phyloP scores from a whole-genome alignment of 2,329 filamentous ascomycete species.

The Colletotrichum coccodes region DNA sequence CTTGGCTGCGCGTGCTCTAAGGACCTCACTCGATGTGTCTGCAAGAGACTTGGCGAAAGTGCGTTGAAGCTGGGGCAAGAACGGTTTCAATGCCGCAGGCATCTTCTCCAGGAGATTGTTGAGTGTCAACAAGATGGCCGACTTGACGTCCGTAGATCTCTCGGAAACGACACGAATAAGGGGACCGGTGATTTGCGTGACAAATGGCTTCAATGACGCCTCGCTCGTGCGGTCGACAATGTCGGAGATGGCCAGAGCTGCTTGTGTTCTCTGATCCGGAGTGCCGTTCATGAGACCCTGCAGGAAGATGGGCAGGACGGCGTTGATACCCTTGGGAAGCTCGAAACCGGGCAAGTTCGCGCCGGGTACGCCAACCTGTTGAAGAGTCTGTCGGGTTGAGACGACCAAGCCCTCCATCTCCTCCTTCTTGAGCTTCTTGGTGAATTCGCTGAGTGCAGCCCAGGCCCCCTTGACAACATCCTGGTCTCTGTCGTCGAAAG shows the following conservation, averaged over 20 bases:
- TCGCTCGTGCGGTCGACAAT: conserved; percentile 93
- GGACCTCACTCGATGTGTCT: conserved; percentile 88
- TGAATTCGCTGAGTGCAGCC: conserved; percentile 87
- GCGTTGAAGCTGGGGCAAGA: conserved; percentile 93
- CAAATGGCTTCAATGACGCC: conserved; percentile 89
- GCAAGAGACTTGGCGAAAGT: conserved; percentile 97
- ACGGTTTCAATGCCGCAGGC: conserved; percentile 92
- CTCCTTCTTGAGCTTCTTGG: conserved; percentile 90
- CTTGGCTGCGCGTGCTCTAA: conserved; percentile 90
- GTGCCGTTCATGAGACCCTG: conserved; percentile 98
- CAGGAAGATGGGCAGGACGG: conserved; percentile 94
- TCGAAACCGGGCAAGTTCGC: conserved; percentile 87
- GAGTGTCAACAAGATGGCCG: conserved; percentile 90
- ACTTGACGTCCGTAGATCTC: conserved; percentile 94
- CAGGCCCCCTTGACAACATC: conserved; percentile 91
- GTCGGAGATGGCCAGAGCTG: conserved; percentile 93
- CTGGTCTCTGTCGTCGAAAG: conserved; percentile 87
- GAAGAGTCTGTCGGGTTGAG: conserved; percentile 86
- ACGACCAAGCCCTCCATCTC: conserved; percentile 95
- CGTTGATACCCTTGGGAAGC: conserved; percentile 96
- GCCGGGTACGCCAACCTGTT: conserved; percentile 89
- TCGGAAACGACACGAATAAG: conserved; percentile 98
- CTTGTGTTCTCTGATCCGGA: conserved; percentile 88
- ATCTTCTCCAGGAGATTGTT: conserved; percentile 98
- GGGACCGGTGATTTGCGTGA: conserved; percentile 96